Conservation (phyloP, 306 rosid genomes). For the Dryas octopetala region DNA sequence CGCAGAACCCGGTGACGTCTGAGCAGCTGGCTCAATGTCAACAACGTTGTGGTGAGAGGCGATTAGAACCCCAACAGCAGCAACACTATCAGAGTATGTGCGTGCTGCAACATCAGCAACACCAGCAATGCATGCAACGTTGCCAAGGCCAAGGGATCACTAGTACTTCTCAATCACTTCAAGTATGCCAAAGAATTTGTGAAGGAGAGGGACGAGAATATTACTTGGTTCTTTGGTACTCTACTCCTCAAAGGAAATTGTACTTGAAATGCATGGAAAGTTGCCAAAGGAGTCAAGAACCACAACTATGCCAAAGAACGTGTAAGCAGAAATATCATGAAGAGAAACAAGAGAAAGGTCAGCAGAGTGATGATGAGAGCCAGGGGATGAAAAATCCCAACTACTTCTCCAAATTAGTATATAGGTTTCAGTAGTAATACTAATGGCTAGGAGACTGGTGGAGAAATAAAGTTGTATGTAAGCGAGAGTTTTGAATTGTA, state of each 20-base stretch:
- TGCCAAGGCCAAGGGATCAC: not conserved
- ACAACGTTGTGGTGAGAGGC: not conserved
- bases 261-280: not conserved
- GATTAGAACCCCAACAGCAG: not conserved
- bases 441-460: no score
- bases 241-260: not conserved
- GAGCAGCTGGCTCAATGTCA: not conserved
- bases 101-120: not conserved
- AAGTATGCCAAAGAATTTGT: not conserved
- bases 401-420: no score
- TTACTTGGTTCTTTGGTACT: not conserved
- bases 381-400: no score
- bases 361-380: no score
- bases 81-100: not conserved
- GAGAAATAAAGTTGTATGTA: no score
- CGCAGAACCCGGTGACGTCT: no score
- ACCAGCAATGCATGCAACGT: conserved; percentile 4
- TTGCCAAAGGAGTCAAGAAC: not conserved
- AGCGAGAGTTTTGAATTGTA: no score
- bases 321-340: no score
- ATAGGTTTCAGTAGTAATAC: no score
- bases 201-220: not conserved
- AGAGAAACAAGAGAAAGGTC: no score
- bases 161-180: not conserved
- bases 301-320: not conserved